Conservation (phyloP, 805 yeast species). For the Yueomyces sinensis region DNA sequence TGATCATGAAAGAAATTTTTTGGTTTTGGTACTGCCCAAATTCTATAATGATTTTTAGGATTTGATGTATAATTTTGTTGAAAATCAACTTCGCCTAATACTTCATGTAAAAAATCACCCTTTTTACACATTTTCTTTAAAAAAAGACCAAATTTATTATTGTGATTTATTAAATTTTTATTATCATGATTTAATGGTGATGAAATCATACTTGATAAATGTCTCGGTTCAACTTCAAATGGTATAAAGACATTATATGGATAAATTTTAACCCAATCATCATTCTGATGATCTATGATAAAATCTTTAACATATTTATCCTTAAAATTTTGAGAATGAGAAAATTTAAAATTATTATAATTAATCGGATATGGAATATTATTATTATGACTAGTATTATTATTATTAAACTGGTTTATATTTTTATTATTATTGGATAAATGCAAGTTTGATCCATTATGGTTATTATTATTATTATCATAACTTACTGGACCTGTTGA, state of each 20-base stretch:
- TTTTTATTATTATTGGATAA: no score
- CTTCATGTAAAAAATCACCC: slow-evolving; percentile 43
- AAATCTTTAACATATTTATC: slow-evolving; percentile 32
- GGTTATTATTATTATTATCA: neutral
- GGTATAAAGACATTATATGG: slow-evolving; percentile 6
- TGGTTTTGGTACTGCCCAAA: slow-evolving; percentile 58
- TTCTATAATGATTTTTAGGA: slow-evolving; percentile 60
- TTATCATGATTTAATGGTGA: neutral
- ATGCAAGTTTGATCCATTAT: neutral
- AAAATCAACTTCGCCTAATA: slow-evolving; percentile 60
- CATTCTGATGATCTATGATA: slow-evolving; percentile 39
- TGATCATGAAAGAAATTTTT: slow-evolving; percentile 42
- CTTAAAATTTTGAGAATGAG: slow-evolving; percentile 8
- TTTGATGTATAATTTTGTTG: slow-evolving; percentile 52
- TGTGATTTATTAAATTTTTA: neutral
- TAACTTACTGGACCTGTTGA: neutral
- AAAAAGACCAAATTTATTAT: slow-evolving; percentile 35
- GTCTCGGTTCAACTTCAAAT: slow-evolving; percentile 29
- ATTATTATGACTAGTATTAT: neutral
- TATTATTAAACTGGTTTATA: no score
- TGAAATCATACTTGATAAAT: neutral
- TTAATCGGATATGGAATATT: no score
- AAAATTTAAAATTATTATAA: no score
- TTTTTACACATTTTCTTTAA: slow-evolving; percentile 28
- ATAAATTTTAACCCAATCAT: slow-evolving; percentile 22